These are phyloP conservation scores for Acorus calamus DNA, from an alignment of 106 monocot genomes.

Conservation along the genomic window DNA sequence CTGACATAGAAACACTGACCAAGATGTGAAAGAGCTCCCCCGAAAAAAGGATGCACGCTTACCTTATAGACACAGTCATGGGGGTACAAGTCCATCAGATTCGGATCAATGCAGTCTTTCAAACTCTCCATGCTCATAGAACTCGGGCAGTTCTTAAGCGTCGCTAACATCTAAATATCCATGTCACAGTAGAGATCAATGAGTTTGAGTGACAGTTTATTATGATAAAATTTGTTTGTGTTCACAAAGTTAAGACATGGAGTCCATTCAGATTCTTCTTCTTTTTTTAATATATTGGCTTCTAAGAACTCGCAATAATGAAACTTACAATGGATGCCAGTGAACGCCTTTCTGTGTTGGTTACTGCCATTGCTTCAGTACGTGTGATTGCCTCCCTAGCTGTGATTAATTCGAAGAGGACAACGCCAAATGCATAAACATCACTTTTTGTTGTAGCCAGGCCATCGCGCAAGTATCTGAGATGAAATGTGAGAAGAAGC, in stretches of 20 bases:
- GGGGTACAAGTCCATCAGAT: constrained; percentile 75
- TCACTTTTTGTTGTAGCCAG: constrained; percentile 94
- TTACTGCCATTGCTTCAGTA: constrained; percentile 37
- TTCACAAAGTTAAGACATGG: too few species aligned
- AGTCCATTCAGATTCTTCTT: too few species aligned
- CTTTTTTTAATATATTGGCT: too few species aligned
- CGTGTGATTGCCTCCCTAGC: constrained; percentile 85
- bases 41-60: background rate
- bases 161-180: constrained; percentile 64
- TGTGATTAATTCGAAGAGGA: constrained; percentile 89
- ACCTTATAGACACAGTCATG: constrained; percentile 94
- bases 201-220: background rate
- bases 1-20: too few species aligned
- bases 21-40: too few species aligned
- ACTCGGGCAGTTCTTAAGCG: constrained; percentile 59
- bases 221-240: too few species aligned
- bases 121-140: constrained; percentile 68
- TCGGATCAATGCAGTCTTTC: constrained; percentile 69
- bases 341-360: constrained; percentile 72
- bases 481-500: constrained; percentile 1
- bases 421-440: constrained; percentile 96
- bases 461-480: constrained; percentile 88
- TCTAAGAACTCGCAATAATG: background rate
- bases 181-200: constrained; percentile 3
- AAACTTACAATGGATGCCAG: constrained; percentile 86